phyloP scores from a whole-genome alignment of 164 flowering plant genomes.

The Umbellularia californica region DNA sequence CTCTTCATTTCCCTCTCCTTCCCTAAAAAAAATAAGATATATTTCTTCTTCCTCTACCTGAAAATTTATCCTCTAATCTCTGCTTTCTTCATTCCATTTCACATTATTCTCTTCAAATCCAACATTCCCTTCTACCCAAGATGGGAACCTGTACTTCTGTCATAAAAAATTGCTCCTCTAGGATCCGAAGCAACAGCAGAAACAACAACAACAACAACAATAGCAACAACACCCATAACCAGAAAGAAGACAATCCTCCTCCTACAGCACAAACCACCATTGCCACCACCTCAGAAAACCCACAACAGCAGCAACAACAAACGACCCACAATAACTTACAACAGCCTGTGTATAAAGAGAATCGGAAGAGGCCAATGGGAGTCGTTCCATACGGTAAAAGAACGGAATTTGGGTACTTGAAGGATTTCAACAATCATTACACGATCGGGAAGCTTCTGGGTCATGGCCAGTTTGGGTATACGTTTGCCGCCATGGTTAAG shows the following conservation, averaged over 20 bases:
- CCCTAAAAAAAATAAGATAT: background rate
- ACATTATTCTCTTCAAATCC: constrained; percentile 6
- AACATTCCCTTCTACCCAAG: constrained; percentile 7
- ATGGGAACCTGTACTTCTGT: constrained; percentile 89
- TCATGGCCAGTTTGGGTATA: constrained; percentile 95
- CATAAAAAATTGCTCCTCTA: constrained; percentile 60
- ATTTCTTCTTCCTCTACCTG: background rate
- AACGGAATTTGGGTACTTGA: constrained; percentile 83
- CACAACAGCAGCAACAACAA: constrained; percentile 2
- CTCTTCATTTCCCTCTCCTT: background rate
- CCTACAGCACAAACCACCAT: background rate
- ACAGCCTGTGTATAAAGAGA: constrained; percentile 21
- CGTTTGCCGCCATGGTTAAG: constrained; percentile 78
- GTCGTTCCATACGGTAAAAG: constrained; percentile 70
- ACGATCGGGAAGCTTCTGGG: constrained; percentile 83
- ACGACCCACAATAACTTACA: constrained; percentile 9
- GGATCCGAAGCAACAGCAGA: constrained; percentile 36
- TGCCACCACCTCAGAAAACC: constrained; percentile 8
- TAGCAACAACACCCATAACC: too few relatives aligned
- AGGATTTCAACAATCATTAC: constrained; percentile 61
- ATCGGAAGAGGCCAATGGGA: constrained; percentile 28
- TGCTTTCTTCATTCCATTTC: background rate
- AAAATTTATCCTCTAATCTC: background rate
- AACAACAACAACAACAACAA: background rate
- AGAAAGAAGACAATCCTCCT: constrained; percentile 11